A percentile compares a stretch with the other conserved stretches of the same genome.
Evolutionary conservation across 2,329 filamentous ascomycete species (phyloP).

Genomic region (Aspergillus vadensis): DNA sequence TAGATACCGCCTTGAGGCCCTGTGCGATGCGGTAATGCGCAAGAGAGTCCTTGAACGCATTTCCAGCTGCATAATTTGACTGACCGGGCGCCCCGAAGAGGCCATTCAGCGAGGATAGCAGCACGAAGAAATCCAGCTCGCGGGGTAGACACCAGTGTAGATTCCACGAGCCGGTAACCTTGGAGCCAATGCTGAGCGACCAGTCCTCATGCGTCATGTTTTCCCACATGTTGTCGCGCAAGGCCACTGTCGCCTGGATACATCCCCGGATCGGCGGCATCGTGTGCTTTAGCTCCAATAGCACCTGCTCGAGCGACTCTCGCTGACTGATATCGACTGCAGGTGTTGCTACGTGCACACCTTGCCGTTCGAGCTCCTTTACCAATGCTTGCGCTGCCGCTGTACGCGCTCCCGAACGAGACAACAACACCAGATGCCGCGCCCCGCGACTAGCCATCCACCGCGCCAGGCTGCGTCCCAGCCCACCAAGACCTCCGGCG

Average conservation of each 20-base stretch:
- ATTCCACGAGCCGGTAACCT: conserved; percentile 6
- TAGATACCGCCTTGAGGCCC: neutral
- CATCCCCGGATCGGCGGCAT: conserved; percentile 12
- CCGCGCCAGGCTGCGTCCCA: neutral
- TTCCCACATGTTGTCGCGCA: neutral
- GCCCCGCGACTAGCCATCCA: neutral
- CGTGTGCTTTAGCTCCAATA: neutral
- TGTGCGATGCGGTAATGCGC: neutral
- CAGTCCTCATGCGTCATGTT: conserved; percentile 9
- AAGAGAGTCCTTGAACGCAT: neutral
- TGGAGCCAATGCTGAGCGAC: neutral
- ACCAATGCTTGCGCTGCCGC: neutral
- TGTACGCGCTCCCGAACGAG: neutral
- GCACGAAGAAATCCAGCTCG: conserved; percentile 7
- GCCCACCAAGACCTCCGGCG: conserved; percentile 5
- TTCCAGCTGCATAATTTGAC: neutral
- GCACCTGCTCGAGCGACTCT: neutral
- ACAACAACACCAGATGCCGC: neutral
- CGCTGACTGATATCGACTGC: neutral
- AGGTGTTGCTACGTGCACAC: neutral
- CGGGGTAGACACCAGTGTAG: neutral
- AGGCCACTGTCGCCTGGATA: conserved; percentile 5
- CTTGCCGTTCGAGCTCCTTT: neutral
- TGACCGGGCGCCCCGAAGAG: neutral
- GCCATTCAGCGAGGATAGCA: neutral